A percentile compares a stretch with the other conserved stretches of the same genome.
Conservation (phyloP, 768 basidiomycete genomes). For the Tulasnella sp. region DNA sequence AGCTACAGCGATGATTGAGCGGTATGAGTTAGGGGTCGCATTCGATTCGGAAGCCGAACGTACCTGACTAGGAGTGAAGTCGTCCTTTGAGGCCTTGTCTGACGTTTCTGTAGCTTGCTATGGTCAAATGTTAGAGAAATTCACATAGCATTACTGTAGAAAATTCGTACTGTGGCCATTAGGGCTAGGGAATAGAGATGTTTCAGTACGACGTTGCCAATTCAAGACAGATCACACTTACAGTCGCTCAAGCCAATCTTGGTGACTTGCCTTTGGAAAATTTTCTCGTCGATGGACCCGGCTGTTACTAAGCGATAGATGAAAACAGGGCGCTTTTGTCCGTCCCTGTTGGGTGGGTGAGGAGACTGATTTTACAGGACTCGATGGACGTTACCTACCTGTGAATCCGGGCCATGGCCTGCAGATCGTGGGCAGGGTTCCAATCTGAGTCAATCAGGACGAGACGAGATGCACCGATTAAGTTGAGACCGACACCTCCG, state of each 20-base stretch:
- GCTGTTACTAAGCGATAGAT: conserved; percentile 87
- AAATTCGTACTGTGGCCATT: background rate
- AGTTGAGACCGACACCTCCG: conserved; percentile 92
- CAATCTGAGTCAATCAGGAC: conserved; percentile 81
- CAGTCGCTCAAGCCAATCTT: conserved; percentile 90
- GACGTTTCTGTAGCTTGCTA: conserved; percentile 31
- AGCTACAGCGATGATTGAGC: conserved; percentile 54
- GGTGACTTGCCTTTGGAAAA: conserved; percentile 91
- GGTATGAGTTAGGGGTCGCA: background rate
- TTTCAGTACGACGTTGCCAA: conserved; percentile 27
- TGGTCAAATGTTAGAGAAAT: background rate
- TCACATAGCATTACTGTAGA: conserved; percentile 64
- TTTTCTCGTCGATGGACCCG: conserved; percentile 94
- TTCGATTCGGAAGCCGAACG: conserved; percentile 41
- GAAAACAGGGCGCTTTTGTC: conserved; percentile 87
- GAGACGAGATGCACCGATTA: conserved; percentile 86
- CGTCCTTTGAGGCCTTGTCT: conserved; percentile 64
- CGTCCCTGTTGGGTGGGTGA: conserved; percentile 62
- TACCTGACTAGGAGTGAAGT: conserved; percentile 86
- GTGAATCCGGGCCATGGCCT: conserved; percentile 97
- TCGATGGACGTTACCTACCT: conserved; percentile 53
- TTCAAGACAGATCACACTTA: conserved; percentile 49
- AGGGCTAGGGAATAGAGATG: conserved; percentile 1
- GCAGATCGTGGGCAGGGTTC: conserved; percentile 92
- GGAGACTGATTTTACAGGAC: background rate